phyloP scores from a whole-genome alignment of 1,139 yeast species.

The Arxiozyma bovina region DNA sequence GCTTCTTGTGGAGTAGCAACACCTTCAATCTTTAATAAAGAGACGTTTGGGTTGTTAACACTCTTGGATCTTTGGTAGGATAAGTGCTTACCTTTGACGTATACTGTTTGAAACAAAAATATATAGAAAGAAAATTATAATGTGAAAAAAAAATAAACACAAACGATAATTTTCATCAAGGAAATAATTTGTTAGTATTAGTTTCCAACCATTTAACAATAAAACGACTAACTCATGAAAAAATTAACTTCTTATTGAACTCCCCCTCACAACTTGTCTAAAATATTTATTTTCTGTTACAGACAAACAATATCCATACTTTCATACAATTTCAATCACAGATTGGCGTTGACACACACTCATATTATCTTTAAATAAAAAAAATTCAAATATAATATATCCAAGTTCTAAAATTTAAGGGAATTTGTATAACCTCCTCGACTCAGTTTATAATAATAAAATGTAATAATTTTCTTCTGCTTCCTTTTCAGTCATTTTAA shows the following conservation, averaged over 20 bases:
- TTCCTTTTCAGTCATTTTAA: no score
- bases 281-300: no score
- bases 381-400: no score
- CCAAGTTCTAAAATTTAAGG: no score
- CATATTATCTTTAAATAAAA: no score
- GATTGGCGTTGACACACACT: neutral
- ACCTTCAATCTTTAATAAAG: slow-evolving; percentile 95
- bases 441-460: no score
- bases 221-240: neutral
- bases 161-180: neutral
- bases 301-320: neutral
- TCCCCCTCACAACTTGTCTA: neutral
- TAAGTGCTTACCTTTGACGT: slow-evolving; percentile 99
- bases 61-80: slow-evolving; percentile 99
- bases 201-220: neutral
- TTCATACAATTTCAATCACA: neutral
- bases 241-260: no score
- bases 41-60: slow-evolving; percentile 96
- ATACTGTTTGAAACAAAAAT: slow-evolving; percentile 46
- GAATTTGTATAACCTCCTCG: no score
- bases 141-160: slow-evolving; percentile 2
- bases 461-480: neutral
- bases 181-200: neutral
- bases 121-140: slow-evolving; percentile 2
- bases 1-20: slow-evolving; percentile 88